Evolutionary conservation across 1,139 yeast genomes (phyloP), one percentile per base, ranked within the genome.

Genomic region (Candida sojae): DNA sequence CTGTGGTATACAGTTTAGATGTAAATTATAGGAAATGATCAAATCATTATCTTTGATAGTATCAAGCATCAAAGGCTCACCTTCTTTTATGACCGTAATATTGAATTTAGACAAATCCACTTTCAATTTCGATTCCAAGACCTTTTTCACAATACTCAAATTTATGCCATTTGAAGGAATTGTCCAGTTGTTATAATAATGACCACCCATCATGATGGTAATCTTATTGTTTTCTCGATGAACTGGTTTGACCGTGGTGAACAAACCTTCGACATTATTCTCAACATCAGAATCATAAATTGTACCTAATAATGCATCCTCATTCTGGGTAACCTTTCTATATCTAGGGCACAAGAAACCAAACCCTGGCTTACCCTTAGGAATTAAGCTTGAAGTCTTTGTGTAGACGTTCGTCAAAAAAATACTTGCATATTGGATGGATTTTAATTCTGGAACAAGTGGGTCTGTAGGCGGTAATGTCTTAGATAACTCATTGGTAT

Each of bases 131-230:
- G 73, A 68, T 38, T 61, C 53, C 39, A 90, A 65, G 3, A 80
- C 79, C 2, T 70, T 61, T 26, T 77, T 73, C 0, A 83, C 79
- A 6, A 77, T 68, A 30, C 67, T 64, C 21, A 77, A 59, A 42
- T 76, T 77, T 38, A 74, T 66, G n/a, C 66, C 42, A n/a, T 67
- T 62, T 4, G 79, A 72, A 6, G 86, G 87, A 2, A 77, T 60
- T 3, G 68, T 70, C 10, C 59, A 51, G 11, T 63, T 53, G 34
- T 64, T 61, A 51, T 66, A 70, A 59, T 78, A 77, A 60, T 87
- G 87, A 1, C 97, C 98, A 1, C 97, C 97, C 62, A 90, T 70
- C 97, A 93, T 93, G 33, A 90, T 78, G 0, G 99, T 93, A 44
- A 92, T 64, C 56, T 88, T 89, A 6, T 89, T 80, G 55, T 85